Evolutionary conservation across 1,139 yeast genomes (phyloP).

Genomic region (Maudiozyma humilis): DNA sequence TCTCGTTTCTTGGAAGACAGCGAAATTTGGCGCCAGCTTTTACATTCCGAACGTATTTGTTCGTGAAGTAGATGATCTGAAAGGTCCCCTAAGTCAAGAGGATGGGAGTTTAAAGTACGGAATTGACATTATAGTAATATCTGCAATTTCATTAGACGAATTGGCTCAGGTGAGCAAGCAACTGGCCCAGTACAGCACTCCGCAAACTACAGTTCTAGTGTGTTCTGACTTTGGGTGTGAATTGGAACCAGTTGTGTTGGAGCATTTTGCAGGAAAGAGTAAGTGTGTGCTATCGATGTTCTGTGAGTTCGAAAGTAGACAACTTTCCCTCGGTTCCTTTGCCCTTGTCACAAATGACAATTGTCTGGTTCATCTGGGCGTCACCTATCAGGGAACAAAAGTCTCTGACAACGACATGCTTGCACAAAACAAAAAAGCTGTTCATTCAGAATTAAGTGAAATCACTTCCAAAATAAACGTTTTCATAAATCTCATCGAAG

Average conservation of each 20-base stretch:
- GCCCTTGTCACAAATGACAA: slow-evolving; percentile 24
- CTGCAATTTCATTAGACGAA: slow-evolving; percentile 23
- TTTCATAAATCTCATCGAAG: slow-evolving; percentile 14
- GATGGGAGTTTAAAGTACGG: slow-evolving; percentile 11
- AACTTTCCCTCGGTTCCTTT: slow-evolving; percentile 26
- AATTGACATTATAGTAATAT: slow-evolving; percentile 22
- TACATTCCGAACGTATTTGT: slow-evolving; percentile 28
- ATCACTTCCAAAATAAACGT: slow-evolving; percentile 12
- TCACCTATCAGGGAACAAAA: slow-evolving; percentile 15
- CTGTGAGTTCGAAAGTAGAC: slow-evolving; percentile 26
- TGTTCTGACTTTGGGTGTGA: slow-evolving; percentile 28
- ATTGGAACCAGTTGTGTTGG: slow-evolving; percentile 17
- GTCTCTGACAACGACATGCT: slow-evolving; percentile 6
- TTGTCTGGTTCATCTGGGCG: slow-evolving; percentile 20
- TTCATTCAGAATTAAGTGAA: slow-evolving; percentile 10
- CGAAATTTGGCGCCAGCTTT: slow-evolving; percentile 26
- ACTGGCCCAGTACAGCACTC: slow-evolving; percentile 14
- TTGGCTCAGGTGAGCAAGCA: slow-evolving; percentile 15
- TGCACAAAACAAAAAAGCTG: slow-evolving; percentile 10
- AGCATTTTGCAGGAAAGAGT: slow-evolving; percentile 11
- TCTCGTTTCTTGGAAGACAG: slow-evolving; percentile 29
- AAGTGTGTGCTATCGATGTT: slow-evolving; percentile 21
- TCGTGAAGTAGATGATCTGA: slow-evolving; percentile 17
- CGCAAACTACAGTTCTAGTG: slow-evolving; percentile 19
- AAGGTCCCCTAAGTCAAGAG: slow-evolving; percentile 9